Evolutionary conservation across 2,329 filamentous ascomycete genomes (phyloP), one percentile per base, ranked within the genome.

Genomic region (Aspergillus cejpii): DNA sequence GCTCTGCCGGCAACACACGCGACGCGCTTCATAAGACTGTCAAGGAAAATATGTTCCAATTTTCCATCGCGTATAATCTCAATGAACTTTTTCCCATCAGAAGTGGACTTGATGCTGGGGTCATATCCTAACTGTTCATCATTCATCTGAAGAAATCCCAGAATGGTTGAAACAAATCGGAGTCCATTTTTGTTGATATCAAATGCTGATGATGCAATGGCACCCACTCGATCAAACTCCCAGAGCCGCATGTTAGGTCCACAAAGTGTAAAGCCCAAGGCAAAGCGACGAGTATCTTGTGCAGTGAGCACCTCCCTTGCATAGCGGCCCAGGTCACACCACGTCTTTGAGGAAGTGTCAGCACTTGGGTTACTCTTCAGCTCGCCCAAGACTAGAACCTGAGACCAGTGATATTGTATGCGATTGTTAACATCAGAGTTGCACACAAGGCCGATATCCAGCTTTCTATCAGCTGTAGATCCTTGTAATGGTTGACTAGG

Each of bases 21-120:
- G 43, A 57, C 43, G 19, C 54, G 56, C 41, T 49, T 53, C 15
- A 73, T 67, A 10, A 61, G 14, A 44, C 54, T 44, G 37, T 69
- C 59, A 39, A 76, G 56, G 41, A 74, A 54, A 6, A 75, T 55
- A 12, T 61, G 64, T 55, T 74, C 64, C 26, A 24, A 60, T 8
- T 43, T 12, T 31, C 60, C 58, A 29, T 73, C 43, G 42, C 62
- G 65, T 36, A 64, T 31, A 39, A 75, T 69, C 41, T 68, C 46
- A 20, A 74, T 68, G 44, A 63, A 70, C 24, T 60, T 62, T 43
- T 65, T 43, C 37, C 55, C 48, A 31, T 63, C 48, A 15, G 41
- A 47, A 37, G 53, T 59, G 12, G 3, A 19, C 2, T 61, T 58
- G 29, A 75, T 68, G 2, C 64, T 73, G 11, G 43, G 41, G 14